A percentile compares a stretch with the other conserved stretches of the same genome.
Evolutionary conservation across 352 stramenopile species (phyloP).

Genomic region (Pythium pyrilobum): DNA sequence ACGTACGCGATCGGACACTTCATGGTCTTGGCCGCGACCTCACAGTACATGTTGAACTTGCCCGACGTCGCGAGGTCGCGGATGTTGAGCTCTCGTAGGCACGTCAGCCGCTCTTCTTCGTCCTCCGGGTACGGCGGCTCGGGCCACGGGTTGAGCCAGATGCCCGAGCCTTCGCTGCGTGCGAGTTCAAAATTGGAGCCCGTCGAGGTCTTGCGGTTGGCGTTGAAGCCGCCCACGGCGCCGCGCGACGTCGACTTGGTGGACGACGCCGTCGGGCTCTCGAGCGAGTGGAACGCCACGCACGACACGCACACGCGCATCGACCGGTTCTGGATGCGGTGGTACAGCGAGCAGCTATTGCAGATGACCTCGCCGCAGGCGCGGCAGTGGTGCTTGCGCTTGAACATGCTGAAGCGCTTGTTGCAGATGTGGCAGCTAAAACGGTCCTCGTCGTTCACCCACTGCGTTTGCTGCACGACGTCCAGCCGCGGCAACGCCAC

Average conservation of each 20-base stretch:
- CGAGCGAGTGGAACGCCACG: slow-evolving; percentile 74
- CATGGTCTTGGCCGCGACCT: slow-evolving; percentile 84
- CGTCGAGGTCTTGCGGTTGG: slow-evolving; percentile 58
- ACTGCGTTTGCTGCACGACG: slow-evolving; percentile 75
- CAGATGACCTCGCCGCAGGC: slow-evolving; percentile 85
- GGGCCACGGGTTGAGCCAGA: slow-evolving; percentile 81
- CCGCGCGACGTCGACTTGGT: slow-evolving; percentile 34
- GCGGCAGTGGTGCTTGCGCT: slow-evolving; percentile 85
- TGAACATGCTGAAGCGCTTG: slow-evolving; percentile 87
- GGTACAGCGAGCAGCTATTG: slow-evolving; percentile 77
- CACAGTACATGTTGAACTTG: slow-evolving; percentile 88
- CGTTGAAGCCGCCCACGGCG: slow-evolving; percentile 12
- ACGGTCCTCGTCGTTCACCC: slow-evolving; percentile 81
- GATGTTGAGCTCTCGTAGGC: slow-evolving; percentile 78
- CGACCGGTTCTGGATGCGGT: slow-evolving; percentile 77
- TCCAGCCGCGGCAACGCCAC: slow-evolving; percentile 69
- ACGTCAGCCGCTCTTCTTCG: slow-evolving; percentile 68
- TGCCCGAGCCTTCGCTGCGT: slow-evolving; percentile 48
- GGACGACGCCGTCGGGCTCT: slow-evolving; percentile 59
- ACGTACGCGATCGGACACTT: slow-evolving; percentile 85
- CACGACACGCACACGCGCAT: slow-evolving; percentile 85
- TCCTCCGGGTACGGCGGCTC: slow-evolving; percentile 75
- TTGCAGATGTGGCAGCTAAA: slow-evolving; percentile 87
- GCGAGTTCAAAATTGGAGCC: slow-evolving; percentile 38
- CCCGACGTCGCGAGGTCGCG: slow-evolving; percentile 59